These are phyloP conservation scores for Pichia sp. DNA, from an alignment of 1,139 yeast genomes.

Conservation along the genomic window DNA sequence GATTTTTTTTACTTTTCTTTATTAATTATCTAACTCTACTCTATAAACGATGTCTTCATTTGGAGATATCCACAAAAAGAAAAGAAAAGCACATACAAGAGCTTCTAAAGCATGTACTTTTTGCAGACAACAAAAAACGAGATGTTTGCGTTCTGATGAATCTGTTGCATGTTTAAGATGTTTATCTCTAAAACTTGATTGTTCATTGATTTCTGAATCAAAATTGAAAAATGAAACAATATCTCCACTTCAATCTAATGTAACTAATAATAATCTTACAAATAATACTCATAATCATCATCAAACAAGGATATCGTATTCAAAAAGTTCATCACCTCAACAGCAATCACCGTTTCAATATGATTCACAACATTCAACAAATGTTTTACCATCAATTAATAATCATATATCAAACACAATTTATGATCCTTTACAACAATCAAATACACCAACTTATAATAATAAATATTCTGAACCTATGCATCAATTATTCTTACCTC, in stretches of 20 bases:
- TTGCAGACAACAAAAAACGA: conserved; percentile 57
- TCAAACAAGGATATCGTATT: too few species aligned
- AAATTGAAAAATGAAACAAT: background rate
- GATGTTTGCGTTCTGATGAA: conserved; percentile 48
- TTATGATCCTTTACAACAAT: background rate
- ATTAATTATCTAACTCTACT: too few species aligned
- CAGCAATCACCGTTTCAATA: background rate
- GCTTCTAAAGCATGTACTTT: conserved; percentile 53
- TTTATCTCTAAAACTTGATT: conserved; percentile 41
- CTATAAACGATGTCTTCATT: background rate
- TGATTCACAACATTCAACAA: conserved; percentile 2
- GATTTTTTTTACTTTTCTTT: too few species aligned
- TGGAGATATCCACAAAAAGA: conserved; percentile 9
- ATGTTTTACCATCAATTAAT: conserved; percentile 5
- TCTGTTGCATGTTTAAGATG: conserved; percentile 52
- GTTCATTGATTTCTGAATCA: conserved; percentile 40
- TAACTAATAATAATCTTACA: background rate
- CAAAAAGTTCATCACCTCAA: background rate
- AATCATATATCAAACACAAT: background rate
- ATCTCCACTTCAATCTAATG: background rate
- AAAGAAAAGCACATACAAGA: conserved; percentile 32
- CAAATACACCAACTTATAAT: background rate
- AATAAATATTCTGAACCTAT: background rate
- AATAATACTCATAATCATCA: too few species aligned
- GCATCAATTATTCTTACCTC: background rate